phyloP scores from a whole-genome alignment of 768 basidiomycete species.

The Collybia sp. region DNA sequence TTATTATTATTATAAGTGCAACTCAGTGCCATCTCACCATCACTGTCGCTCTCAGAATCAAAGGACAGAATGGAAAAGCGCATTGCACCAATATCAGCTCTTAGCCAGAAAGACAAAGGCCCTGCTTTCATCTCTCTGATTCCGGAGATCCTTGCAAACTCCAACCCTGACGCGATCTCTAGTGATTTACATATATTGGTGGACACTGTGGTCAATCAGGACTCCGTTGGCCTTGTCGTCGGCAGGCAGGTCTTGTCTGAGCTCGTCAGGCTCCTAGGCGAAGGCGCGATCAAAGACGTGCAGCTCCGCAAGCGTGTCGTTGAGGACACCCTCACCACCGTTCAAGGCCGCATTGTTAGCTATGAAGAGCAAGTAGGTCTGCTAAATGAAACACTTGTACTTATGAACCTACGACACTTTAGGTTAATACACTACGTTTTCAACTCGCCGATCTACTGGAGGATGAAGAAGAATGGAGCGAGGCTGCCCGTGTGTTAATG shows the following conservation, averaged over 20 bases:
- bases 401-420: background rate
- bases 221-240: slow-evolving; percentile 78
- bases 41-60: slow-evolving; percentile 6
- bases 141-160: slow-evolving; percentile 54
- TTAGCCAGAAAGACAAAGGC: slow-evolving; percentile 84
- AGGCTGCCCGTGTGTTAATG: slow-evolving; percentile 89
- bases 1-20: too few relatives aligned
- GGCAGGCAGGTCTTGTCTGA: slow-evolving; percentile 85
- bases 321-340: slow-evolving; percentile 62
- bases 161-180: slow-evolving; percentile 38
- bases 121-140: slow-evolving; percentile 69
- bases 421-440: slow-evolving; percentile 83
- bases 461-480: slow-evolving; percentile 88
- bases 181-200: slow-evolving; percentile 67
- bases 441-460: slow-evolving; percentile 91
- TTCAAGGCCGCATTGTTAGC: slow-evolving; percentile 80
- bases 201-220: slow-evolving; percentile 79
- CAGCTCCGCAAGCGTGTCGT: slow-evolving; percentile 70
- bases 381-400: slow-evolving; percentile 1
- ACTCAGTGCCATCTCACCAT: background rate
- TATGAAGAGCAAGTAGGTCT: slow-evolving; percentile 89
- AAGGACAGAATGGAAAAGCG: slow-evolving; percentile 53
- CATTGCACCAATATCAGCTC: slow-evolving; percentile 54
- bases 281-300: slow-evolving; percentile 46
- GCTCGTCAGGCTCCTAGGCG: slow-evolving; percentile 65